phyloP scores from a whole-genome alignment of 192 early-diverging fungal species.

The Jimgerdemannia flammicorona region DNA sequence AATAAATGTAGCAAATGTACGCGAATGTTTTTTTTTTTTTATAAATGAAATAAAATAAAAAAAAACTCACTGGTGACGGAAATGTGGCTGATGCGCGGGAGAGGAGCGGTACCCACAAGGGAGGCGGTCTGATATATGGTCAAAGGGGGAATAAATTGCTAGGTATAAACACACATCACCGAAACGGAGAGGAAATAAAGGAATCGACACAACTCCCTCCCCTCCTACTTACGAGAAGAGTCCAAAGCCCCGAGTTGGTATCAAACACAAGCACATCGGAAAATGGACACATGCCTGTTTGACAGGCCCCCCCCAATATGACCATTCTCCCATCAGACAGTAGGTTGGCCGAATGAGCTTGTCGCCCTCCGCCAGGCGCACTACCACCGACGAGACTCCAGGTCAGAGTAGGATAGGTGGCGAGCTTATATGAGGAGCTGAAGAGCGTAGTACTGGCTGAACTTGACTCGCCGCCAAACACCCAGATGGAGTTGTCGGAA shows the following conservation, averaged over 20 bases:
- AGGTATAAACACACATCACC: not conserved
- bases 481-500: not conserved
- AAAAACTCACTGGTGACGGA: constrained; percentile 7
- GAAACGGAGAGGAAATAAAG: no score
- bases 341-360: constrained; percentile 8
- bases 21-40: no score
- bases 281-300: not conserved
- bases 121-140: not conserved
- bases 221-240: not conserved
- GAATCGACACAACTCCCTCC: no score
- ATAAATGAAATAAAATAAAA: not conserved
- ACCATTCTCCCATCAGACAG: constrained; percentile 12
- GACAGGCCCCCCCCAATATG: constrained; percentile 8
- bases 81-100: constrained; percentile 2
- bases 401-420: not conserved
- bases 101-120: not conserved
- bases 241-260: constrained; percentile 7
- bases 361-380: constrained; percentile 3
- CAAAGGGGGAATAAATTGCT: not conserved
- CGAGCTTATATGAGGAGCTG: constrained; percentile 4
- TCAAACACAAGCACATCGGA: constrained; percentile 1
- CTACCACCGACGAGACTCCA: constrained; percentile 7
- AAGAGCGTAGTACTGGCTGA: not conserved
- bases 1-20: not conserved
- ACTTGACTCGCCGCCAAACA: constrained; percentile 10